A percentile compares a stretch with the other conserved stretches of the same genome.
These are phyloP conservation scores for Rhizophora mangle DNA, from an alignment of 345 rosid genomes.

Conservation along the genomic window DNA sequence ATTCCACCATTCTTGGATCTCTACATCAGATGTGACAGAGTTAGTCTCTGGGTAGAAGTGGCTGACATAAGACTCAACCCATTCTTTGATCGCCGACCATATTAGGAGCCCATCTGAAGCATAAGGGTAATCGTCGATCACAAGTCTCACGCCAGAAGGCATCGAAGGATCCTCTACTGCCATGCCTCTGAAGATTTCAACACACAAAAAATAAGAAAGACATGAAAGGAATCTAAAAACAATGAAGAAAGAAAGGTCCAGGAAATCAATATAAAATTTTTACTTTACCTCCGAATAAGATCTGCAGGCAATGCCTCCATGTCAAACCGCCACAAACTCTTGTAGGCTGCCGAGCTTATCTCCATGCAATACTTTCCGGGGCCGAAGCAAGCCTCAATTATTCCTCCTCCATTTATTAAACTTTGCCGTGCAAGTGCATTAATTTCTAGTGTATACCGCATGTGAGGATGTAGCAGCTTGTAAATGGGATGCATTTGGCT, in stretches of 20 bases:
- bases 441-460: conserved; percentile 90
- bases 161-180: conserved; percentile 82
- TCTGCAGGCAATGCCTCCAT: conserved; percentile 95
- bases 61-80: conserved; percentile 64
- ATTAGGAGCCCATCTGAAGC: conserved; percentile 88
- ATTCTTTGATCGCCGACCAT: conserved; percentile 79
- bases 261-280: not conserved
- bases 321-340: conserved; percentile 78
- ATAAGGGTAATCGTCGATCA: conserved; percentile 90
- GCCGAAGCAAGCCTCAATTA: conserved; percentile 83
- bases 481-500: conserved; percentile 85
- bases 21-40: conserved; percentile 59
- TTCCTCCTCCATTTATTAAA: conserved; percentile 86
- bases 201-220: not conserved
- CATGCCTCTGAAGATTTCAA: conserved; percentile 61
- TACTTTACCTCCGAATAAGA: conserved; percentile 68
- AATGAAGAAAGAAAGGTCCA: not conserved
- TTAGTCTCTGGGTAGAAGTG: conserved; percentile 67
- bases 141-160: conserved; percentile 66
- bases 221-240: not conserved
- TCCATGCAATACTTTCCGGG: conserved; percentile 82
- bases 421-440: conserved; percentile 89
- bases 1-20: conserved; percentile 93
- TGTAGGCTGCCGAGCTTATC: conserved; percentile 84
- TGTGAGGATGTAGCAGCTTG: conserved; percentile 81